A percentile compares a stretch with the other conserved stretches of the same genome.
These are phyloP conservation scores for Sporothrix curviconia DNA, from an alignment of 2,329 filamentous ascomycete species.

Conservation along the genomic window DNA sequence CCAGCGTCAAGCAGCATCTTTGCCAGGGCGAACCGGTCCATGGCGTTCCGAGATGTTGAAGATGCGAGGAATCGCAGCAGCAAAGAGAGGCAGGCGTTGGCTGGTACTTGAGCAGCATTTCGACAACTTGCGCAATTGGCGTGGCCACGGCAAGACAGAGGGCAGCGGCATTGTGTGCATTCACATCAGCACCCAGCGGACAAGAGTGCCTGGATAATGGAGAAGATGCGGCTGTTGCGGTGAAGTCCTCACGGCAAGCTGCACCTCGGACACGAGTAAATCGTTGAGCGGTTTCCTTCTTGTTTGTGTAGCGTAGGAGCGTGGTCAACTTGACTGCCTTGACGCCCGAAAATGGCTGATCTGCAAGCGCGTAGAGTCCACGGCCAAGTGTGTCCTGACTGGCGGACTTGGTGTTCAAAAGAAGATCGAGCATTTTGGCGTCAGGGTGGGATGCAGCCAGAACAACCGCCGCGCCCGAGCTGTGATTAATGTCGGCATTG, in stretches of 20 bases:
- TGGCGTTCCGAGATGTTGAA: conserved; percentile 44
- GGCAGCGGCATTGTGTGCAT: conserved; percentile 44
- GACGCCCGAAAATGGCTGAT: conserved; percentile 35
- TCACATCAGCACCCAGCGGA: conserved; percentile 49
- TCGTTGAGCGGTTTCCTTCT: conserved; percentile 37
- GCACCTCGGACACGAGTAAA: conserved; percentile 46
- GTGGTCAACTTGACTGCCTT: conserved; percentile 46
- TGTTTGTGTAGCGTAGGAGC: conserved; percentile 38
- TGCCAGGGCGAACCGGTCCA: conserved; percentile 45
- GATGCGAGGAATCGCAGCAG: conserved; percentile 45
- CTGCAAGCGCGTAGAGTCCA: conserved; percentile 37
- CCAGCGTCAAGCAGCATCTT: conserved; percentile 45
- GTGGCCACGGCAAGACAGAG: conserved; percentile 45
- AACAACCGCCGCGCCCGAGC: conserved; percentile 38
- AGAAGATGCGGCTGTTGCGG: conserved; percentile 33
- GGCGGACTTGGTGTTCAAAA: conserved; percentile 42
- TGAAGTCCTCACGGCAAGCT: conserved; percentile 34
- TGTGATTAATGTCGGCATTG: conserved; percentile 46
- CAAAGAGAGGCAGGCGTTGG: conserved; percentile 40
- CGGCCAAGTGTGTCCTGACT: conserved; percentile 36
- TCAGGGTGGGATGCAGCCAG: conserved; percentile 38
- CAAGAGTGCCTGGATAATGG: conserved; percentile 42
- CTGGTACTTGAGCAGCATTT: conserved; percentile 39
- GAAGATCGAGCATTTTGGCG: conserved; percentile 40
- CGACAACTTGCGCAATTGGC: conserved; percentile 39